Evolutionary conservation across 345 rosid genomes (phyloP), one percentile per base, ranked within the genome.

Genomic region (Citrus cavaleriei): DNA sequence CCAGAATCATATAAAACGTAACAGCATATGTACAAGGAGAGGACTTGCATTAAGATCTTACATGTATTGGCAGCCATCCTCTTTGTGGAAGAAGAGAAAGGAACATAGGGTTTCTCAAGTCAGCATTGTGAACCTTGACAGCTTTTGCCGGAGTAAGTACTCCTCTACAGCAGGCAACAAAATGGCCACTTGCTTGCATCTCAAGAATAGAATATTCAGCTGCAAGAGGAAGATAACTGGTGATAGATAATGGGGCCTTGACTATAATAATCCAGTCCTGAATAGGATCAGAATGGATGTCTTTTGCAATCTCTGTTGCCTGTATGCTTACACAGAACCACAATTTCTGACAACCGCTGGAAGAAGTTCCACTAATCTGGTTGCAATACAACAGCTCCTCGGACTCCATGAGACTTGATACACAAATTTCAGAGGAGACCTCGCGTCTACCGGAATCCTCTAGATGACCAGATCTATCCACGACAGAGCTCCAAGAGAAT

Each of bases 221-320:
- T 46, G 80, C 84, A 87, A 94, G 89, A 62, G 98, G 99, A 86
- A 96, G 99, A 84, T 85, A 90, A 79, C 87, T 92, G 84, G 91
- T 79, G 78, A 96, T 81, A 67, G 91, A 91, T 67, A 96, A 83
- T 28, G 99, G 99, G 57, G 99, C 82, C 82, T 93, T 96, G 75
- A 96, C 81, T 79, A 88, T 91, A 81, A 96, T 85, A 81, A 75
- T 86, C 99, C 99, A 96, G 83, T 96, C 99, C 82, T 92, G 89
- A 83, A 94, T 94, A 46, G 97, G 93, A 83, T 94, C 86, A 3
- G 88, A 90, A 73, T 75, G 89, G 18, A 90, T 85, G 82, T 93
- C 98, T 83, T 91, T 94, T 70, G 97, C 93, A 82, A 96, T 87
- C 85, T 92, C 95, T 14, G 88, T 85, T 46, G 97, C 92, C 83